Base-by-base conservation (phyloP, 768 basidiomycete species). In the Atractiella rhizophila region DNA sequence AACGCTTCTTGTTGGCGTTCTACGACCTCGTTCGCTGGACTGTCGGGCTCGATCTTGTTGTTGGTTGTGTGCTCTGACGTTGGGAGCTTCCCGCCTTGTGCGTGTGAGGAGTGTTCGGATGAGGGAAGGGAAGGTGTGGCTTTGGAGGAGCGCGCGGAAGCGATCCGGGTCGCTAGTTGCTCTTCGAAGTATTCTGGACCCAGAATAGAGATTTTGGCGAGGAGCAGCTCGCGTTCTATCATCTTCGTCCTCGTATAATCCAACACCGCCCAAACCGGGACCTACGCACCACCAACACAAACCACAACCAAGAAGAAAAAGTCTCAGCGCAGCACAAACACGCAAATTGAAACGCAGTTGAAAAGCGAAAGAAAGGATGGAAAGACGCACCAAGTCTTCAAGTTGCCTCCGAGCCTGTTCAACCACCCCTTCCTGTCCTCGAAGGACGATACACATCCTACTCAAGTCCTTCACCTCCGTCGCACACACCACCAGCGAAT, bases 221-320 rank as follows among this genome's bases (percentile, higher is more conserved):
- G 75, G 25, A 96, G 68, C 12, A 96, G 68, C 60, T 98, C 91
- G 51, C 91, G 78, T 49, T 76, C 69, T 57, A 98, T 88, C 23
- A 75, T 73, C 42, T 68, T 71, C 19, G 85, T 96, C 46, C 86
- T 69, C 16, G 88, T 94, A 59, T 96, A 98, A 61, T 98, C 86
- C 45, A 98, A 66, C 25, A 98, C 91, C 23, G 88, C 91, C 91
- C 91, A 98, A 4, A 98, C 91, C 37, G 88, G 91, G 21, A 98
- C 86, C 88, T 91, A 43, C 7, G 19, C 21, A 16, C 13, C 3
- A 12, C 21, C 15, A 19, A 21, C 15, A 15, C 21, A 13, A 12
- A 20, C 16, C 5, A 20, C 16, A 10, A 16, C 4, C 3, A 42
- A 18, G 33, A 16, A 4, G 12, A 42, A 12, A 18, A n/a, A n/a